phyloP scores from a whole-genome alignment of 306 rosid species.

The Prosopis cineraria region DNA sequence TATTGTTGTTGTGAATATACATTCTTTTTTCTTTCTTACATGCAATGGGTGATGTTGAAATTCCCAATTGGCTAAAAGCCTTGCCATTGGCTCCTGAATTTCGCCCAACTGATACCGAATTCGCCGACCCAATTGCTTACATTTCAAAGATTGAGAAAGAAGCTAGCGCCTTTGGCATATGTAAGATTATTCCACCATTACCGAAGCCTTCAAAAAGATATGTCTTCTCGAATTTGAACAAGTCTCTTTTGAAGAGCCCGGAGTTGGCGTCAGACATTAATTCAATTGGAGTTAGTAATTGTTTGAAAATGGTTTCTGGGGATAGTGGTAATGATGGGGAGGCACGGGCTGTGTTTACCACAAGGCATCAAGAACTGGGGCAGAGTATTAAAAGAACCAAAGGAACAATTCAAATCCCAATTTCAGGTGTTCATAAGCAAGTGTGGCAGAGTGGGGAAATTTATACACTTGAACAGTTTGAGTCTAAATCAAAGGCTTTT shows the following conservation, averaged over 20 bases:
- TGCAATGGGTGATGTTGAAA: slow-evolving; percentile 81
- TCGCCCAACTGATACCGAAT: slow-evolving; percentile 94
- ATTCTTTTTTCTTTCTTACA: slow-evolving; percentile 14
- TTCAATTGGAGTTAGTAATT: slow-evolving; percentile 37
- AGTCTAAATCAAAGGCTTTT: slow-evolving; percentile 79
- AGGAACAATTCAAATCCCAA: slow-evolving; percentile 59
- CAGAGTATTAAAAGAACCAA: slow-evolving; percentile 61
- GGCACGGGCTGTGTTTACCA: slow-evolving; percentile 81
- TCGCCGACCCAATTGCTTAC: slow-evolving; percentile 95
- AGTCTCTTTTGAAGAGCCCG: slow-evolving; percentile 73
- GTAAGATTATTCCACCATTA: slow-evolving; percentile 93
- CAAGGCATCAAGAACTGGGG: slow-evolving; percentile 95
- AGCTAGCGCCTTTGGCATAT: slow-evolving; percentile 88
- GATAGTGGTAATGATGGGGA: slow-evolving; percentile 58
- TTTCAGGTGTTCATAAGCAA: slow-evolving; percentile 71
- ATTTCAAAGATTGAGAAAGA: slow-evolving; percentile 96
- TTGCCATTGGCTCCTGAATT: slow-evolving; percentile 96
- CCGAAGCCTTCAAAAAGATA: slow-evolving; percentile 87
- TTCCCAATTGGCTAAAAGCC: slow-evolving; percentile 82
- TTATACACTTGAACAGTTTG: slow-evolving; percentile 92
- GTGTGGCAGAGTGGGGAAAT: slow-evolving; percentile 98
- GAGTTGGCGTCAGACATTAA: slow-evolving; percentile 56
- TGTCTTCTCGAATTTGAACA: slow-evolving; percentile 77
- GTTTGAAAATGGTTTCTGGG: slow-evolving; percentile 36
- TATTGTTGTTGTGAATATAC: slow-evolving; percentile 36